Conservation (phyloP, 2,329 filamentous ascomycete genomes). For the Exophiala sp. region DNA sequence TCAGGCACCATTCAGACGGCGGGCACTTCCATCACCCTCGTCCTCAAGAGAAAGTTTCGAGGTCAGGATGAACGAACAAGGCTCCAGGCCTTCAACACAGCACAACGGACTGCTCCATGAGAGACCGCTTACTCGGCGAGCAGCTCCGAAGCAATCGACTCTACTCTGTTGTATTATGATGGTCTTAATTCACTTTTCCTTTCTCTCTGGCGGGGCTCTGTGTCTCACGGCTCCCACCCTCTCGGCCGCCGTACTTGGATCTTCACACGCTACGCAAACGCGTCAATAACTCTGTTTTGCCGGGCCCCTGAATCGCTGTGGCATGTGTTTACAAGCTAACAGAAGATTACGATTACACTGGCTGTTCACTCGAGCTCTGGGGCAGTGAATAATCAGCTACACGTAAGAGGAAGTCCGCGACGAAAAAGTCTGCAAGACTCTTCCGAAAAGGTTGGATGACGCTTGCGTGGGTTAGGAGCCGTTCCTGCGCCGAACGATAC, state of each 20-base stretch:
- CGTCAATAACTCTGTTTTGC: background rate
- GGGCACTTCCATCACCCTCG: conserved; percentile 3
- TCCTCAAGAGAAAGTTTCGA: background rate
- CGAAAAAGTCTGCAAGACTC: conserved; percentile 9
- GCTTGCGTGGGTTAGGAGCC: conserved; percentile 4
- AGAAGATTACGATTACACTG: background rate
- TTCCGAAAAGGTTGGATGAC: conserved; percentile 3
- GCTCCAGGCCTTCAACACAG: too few species aligned
- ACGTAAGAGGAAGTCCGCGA: background rate
- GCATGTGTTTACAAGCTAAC: background rate
- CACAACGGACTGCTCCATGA: too few species aligned
- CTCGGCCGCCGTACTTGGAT: background rate
- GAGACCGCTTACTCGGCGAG: too few species aligned
- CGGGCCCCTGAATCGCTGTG: background rate
- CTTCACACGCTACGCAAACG: background rate
- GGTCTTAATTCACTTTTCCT: background rate
- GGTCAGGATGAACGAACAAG: background rate
- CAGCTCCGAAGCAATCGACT: background rate
- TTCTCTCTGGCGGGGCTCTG: background rate
- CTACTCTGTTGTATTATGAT: too few species aligned
- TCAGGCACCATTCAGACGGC: conserved; percentile 5
- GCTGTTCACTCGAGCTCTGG: background rate
- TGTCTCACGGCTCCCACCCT: background rate
- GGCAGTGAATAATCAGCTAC: background rate
- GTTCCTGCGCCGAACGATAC: conserved; percentile 10